Evolutionary conservation across 306 rosid genomes (phyloP).

Genomic region (Rubus parviflorus): DNA sequence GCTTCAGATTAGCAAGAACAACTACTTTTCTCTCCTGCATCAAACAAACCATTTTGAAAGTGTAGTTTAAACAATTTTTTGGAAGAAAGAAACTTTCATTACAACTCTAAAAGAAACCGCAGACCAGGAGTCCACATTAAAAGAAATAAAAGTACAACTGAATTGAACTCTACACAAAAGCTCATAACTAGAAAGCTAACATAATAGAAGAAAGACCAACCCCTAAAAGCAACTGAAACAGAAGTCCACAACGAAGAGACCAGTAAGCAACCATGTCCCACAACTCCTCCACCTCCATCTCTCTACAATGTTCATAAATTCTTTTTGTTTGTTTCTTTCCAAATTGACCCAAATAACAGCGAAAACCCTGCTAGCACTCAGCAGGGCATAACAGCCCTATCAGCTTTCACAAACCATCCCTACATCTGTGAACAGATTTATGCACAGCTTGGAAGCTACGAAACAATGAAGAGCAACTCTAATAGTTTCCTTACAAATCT

Average conservation of each 20-base stretch:
- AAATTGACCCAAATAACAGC: not conserved
- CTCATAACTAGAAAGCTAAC: too few relatives aligned
- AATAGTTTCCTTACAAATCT: not conserved
- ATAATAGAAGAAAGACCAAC: not conserved
- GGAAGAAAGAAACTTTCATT: not conserved
- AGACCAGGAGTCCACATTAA: not conserved
- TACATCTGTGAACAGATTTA: too few relatives aligned
- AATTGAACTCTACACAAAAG: not conserved
- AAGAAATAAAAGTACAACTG: not conserved
- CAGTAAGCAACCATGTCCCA: not conserved
- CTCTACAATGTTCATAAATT: not conserved
- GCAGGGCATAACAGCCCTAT: not conserved
- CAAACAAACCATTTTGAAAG: not conserved
- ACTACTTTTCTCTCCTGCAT: slow-evolving; percentile 67
- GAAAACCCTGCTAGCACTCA: not conserved
- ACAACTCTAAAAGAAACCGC: not conserved
- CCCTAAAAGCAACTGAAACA: not conserved
- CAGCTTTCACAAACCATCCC: not conserved
- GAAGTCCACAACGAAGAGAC: not conserved
- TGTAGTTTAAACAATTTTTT: not conserved
- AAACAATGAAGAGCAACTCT: not conserved
- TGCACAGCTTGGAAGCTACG: not conserved
- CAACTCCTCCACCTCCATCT: not conserved
- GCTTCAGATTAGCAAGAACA: slow-evolving; percentile 84
- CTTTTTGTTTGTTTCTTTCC: too few relatives aligned